phyloP scores from a whole-genome alignment of 225 moss, liverwort and hornwort genomes.

The Takakia lepidozioides region DNA sequence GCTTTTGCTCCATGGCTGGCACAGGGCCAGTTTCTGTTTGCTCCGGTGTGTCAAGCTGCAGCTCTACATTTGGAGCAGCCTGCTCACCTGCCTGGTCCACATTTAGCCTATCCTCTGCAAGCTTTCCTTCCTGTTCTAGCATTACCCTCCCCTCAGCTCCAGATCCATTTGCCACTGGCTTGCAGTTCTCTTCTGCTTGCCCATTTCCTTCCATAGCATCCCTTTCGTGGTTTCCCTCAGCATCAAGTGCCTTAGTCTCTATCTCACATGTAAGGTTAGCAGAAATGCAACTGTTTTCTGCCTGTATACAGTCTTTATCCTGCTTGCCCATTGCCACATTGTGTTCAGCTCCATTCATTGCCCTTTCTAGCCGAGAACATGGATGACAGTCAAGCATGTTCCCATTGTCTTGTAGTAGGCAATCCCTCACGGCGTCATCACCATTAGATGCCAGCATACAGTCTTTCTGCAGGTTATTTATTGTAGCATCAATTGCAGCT shows the following conservation, averaged over 20 bases:
- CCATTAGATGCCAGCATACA: too few relatives aligned
- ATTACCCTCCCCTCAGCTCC: conserved; percentile 24
- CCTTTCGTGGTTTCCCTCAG: conserved; percentile 11
- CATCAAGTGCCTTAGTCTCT: conserved; percentile 10
- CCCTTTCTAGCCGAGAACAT: too few relatives aligned
- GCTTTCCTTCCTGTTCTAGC: conserved; percentile 49
- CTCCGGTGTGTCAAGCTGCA: too few relatives aligned
- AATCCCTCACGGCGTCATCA: too few relatives aligned
- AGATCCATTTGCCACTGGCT: conserved; percentile 11
- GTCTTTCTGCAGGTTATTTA: too few relatives aligned
- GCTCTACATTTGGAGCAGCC: too few relatives aligned
- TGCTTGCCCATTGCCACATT: neutral
- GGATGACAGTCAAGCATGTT: too few relatives aligned
- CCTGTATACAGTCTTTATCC: conserved; percentile 19
- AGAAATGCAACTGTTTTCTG: conserved; percentile 3
- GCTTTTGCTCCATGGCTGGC: conserved; percentile 9
- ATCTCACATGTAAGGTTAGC: conserved; percentile 11
- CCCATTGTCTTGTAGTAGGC: too few relatives aligned
- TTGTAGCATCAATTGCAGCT: too few relatives aligned
- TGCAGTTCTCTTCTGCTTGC: conserved; percentile 15
- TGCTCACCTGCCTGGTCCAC: too few relatives aligned
- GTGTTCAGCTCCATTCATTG: neutral
- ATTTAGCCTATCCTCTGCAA: too few relatives aligned
- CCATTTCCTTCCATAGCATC: conserved; percentile 1
- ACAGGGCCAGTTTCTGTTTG: too few relatives aligned